These are phyloP conservation scores for Penicillium sclerotiorum DNA, from an alignment of 2,329 filamentous ascomycete genomes.

Conservation along the genomic window DNA sequence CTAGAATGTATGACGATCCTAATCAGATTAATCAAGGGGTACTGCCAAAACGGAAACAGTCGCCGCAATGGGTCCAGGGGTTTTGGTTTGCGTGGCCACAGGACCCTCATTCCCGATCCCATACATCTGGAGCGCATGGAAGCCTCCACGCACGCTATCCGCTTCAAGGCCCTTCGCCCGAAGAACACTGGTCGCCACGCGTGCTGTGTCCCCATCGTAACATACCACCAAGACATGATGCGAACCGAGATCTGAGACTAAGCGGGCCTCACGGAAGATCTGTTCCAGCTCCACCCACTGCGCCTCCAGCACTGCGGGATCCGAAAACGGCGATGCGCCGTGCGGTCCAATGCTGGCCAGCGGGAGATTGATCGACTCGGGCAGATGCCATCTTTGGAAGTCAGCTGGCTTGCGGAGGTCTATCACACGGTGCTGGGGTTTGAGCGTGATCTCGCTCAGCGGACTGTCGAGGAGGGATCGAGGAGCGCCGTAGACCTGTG, in stretches of 20 bases:
- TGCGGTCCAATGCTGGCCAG: conserved; percentile 39
- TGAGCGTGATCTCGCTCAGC: conserved; percentile 27
- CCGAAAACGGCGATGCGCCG: conserved; percentile 50
- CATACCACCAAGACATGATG: conserved; percentile 53
- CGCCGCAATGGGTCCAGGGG: conserved; percentile 9
- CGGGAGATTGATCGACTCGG: conserved; percentile 50
- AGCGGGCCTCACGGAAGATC: conserved; percentile 38
- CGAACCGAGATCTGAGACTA: conserved; percentile 25
- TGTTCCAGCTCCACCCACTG: conserved; percentile 54
- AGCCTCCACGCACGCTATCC: conserved; percentile 51
- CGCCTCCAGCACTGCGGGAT: conserved; percentile 45
- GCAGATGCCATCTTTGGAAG: conserved; percentile 48
- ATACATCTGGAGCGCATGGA: conserved; percentile 30
- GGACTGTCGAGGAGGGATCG: conserved; percentile 21
- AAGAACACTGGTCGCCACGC: conserved; percentile 58
- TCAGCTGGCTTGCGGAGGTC: conserved; percentile 50
- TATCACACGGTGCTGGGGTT: conserved; percentile 41
- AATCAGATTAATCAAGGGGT: conserved; percentile 17
- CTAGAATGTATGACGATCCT: background rate
- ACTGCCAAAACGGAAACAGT: conserved; percentile 22
- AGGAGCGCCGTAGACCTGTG: conserved; percentile 38
- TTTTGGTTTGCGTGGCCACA: background rate
- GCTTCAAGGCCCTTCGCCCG: conserved; percentile 54
- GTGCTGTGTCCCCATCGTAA: conserved; percentile 58
- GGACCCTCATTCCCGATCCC: conserved; percentile 27